These are phyloP conservation scores for Emiliania huxleyi DNA, from an alignment of 78 protist genomes.

Conservation along the genomic window DNA sequence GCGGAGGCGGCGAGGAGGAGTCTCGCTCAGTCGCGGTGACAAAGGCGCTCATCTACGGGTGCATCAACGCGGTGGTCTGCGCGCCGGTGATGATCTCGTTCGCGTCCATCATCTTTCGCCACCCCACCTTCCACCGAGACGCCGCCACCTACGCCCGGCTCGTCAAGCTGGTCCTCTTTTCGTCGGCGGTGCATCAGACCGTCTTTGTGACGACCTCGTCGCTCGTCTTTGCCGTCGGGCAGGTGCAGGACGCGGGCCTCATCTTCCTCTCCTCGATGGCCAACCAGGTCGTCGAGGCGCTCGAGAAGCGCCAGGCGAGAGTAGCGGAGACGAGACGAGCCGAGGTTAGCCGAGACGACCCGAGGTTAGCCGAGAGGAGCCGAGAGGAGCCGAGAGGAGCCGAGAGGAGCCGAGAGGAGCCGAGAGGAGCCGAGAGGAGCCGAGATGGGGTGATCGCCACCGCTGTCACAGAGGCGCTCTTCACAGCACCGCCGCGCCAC, in stretches of 20 bases:
- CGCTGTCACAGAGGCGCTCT: too few relatives aligned
- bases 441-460: too few relatives aligned
- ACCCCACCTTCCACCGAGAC: constrained; percentile 3
- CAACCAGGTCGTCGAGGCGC: not conserved
- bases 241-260: constrained; percentile 24
- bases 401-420: too few relatives aligned
- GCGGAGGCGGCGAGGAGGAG: too few relatives aligned
- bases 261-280: not conserved
- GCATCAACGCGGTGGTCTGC: not conserved
- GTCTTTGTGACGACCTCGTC: not conserved
- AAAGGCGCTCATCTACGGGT: not conserved
- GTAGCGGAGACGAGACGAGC: too few relatives aligned
- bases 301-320: too few relatives aligned
- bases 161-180: not conserved
- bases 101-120: not conserved
- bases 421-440: too few relatives aligned
- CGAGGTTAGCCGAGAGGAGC: too few relatives aligned
- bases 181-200: not conserved
- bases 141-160: not conserved
- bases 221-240: not conserved
- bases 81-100: not conserved
- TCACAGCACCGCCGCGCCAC: too few relatives aligned
- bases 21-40: too few relatives aligned
- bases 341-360: too few relatives aligned
- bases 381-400: too few relatives aligned